These are phyloP conservation scores for Salix brachista DNA, from an alignment of 345 rosid genomes.

Conservation along the genomic window DNA sequence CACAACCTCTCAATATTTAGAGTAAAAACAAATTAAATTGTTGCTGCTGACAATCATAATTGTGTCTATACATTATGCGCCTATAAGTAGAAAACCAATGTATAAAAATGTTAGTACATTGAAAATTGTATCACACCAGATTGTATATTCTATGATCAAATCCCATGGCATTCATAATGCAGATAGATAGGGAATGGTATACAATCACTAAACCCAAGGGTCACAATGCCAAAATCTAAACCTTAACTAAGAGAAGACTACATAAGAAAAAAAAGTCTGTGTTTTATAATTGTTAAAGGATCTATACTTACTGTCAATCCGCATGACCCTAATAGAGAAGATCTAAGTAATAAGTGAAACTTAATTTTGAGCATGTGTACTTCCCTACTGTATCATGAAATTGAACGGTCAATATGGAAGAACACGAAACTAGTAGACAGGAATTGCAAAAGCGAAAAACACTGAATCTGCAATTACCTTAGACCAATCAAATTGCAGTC, in stretches of 20 bases:
- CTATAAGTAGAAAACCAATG: background rate
- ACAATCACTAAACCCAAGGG: background rate
- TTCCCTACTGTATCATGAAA: background rate
- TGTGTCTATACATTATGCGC: background rate
- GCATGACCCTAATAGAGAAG: background rate
- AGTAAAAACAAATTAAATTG: background rate
- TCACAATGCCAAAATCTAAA: background rate
- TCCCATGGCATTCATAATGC: background rate
- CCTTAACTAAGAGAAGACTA: background rate
- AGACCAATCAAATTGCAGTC: constrained; percentile 94
- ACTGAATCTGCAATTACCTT: constrained; percentile 39
- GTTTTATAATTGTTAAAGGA: background rate
- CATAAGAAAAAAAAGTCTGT: background rate
- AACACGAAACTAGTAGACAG: background rate
- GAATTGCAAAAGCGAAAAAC: background rate
- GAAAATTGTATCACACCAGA: background rate
- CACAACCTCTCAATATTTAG: background rate
- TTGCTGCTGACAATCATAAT: background rate
- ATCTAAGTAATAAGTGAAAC: background rate
- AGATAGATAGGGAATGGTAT: background rate
- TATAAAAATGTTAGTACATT: background rate
- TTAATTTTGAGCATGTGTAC: background rate
- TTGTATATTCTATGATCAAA: background rate
- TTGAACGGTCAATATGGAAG: background rate
- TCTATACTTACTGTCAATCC: background rate